Conservation (phyloP, 306 rosid genomes). For the Pyrus pyrifolia region DNA sequence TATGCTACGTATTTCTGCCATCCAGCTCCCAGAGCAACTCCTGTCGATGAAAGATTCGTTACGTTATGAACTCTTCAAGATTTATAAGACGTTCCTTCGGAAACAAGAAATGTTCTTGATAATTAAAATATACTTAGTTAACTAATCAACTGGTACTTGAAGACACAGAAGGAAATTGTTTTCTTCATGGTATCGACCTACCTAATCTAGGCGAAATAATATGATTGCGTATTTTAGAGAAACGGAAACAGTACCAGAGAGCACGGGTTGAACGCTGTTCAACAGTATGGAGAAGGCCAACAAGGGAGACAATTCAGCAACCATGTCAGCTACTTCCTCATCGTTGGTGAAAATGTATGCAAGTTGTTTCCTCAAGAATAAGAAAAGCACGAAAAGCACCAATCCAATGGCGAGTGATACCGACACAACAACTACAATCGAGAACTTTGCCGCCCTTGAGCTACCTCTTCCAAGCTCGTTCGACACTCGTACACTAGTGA, state of each 20-base stretch:
- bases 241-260: constrained; percentile 30
- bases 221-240: background rate
- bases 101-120: no score
- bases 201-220: background rate
- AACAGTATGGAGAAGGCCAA: constrained; percentile 42
- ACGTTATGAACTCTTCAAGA: background rate
- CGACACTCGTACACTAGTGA: constrained; percentile 42
- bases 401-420: constrained; percentile 39
- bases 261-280: constrained; percentile 58
- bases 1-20: constrained; percentile 55
- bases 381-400: constrained; percentile 33
- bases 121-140: background rate
- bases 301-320: constrained; percentile 41
- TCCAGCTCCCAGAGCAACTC: constrained; percentile 62
- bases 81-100: no score
- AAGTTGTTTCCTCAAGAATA: constrained; percentile 29
- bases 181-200: background rate
- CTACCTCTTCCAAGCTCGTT: constrained; percentile 61
- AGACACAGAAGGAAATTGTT: background rate
- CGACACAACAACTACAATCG: constrained; percentile 26
- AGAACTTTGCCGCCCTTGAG: constrained; percentile 42
- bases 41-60: constrained; percentile 1
- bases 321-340: constrained; percentile 34
- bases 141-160: background rate
- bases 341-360: constrained; percentile 42